phyloP scores from a whole-genome alignment of 2,329 filamentous ascomycete species.

The Cephalotrichum gorgonifer region DNA sequence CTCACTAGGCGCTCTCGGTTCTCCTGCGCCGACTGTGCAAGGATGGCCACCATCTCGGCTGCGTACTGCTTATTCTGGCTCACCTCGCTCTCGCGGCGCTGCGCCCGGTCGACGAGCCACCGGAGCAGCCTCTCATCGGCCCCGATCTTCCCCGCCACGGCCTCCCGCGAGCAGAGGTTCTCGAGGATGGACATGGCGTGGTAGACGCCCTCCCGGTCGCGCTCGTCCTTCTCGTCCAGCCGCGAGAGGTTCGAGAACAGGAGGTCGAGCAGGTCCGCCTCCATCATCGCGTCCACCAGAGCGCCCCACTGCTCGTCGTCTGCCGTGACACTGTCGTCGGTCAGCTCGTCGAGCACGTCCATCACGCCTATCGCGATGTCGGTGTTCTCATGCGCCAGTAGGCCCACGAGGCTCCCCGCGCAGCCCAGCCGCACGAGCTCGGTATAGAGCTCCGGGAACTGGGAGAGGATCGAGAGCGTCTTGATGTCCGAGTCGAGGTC shows the following conservation, averaged over 20 bases:
- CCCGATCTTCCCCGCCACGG: conserved; percentile 62
- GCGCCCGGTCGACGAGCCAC: conserved; percentile 71
- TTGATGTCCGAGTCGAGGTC: conserved; percentile 87
- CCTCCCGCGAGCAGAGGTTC: conserved; percentile 64
- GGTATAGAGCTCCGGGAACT: conserved; percentile 73
- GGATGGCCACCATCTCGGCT: conserved; percentile 81
- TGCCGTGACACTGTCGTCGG: conserved; percentile 82
- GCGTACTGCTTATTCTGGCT: conserved; percentile 93
- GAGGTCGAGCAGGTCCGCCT: conserved; percentile 63
- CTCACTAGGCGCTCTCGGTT: conserved; percentile 54
- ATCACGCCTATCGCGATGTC: conserved; percentile 90
- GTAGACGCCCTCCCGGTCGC: conserved; percentile 78
- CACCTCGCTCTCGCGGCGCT: conserved; percentile 50
- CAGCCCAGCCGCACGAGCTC: conserved; percentile 72
- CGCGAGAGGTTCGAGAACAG: conserved; percentile 69
- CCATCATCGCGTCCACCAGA: conserved; percentile 57
- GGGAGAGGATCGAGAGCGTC: conserved; percentile 71
- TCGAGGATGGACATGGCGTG: conserved; percentile 75
- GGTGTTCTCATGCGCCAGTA: conserved; percentile 91
- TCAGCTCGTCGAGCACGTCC: conserved; percentile 82
- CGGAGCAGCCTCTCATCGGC: conserved; percentile 55
- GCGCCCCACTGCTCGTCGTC: conserved; percentile 71
- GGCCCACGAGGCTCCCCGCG: conserved; percentile 61
- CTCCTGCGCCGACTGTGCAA: conserved; percentile 63
- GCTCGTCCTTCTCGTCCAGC: conserved; percentile 61